phyloP scores from a whole-genome alignment of 2,329 filamentous ascomycete species.

The Xylaria digitata region DNA sequence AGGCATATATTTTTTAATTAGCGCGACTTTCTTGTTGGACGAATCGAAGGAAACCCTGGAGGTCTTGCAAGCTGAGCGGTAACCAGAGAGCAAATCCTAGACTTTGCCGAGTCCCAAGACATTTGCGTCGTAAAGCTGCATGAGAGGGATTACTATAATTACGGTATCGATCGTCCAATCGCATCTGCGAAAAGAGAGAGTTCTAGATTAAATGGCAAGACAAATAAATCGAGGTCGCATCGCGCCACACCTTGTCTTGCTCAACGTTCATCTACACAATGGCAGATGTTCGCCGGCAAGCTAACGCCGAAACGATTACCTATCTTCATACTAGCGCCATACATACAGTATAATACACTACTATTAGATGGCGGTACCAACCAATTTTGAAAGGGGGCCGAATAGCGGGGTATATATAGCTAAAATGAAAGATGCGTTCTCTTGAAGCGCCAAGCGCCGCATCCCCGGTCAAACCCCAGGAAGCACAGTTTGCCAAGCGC shows the following conservation, averaged over 20 bases:
- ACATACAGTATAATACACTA: too few species aligned
- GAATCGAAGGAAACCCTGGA: neutral
- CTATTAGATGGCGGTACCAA: too few species aligned
- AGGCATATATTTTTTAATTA: neutral
- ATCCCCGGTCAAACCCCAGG: constrained; percentile 2
- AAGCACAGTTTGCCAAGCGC: constrained; percentile 22
- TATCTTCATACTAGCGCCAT: too few species aligned
- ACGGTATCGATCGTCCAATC: neutral
- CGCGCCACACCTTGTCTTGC: neutral
- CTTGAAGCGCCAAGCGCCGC: constrained; percentile 29
- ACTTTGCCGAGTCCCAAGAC: too few species aligned
- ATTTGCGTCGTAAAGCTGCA: neutral
- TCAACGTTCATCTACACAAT: too few species aligned
- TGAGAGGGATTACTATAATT: neutral
- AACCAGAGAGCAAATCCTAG: neutral
- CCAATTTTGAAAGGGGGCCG: neutral
- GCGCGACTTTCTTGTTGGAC: neutral
- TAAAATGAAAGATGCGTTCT: neutral
- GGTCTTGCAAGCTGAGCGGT: neutral
- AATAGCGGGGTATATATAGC: neutral
- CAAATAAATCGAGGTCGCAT: neutral
- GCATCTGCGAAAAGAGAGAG: neutral
- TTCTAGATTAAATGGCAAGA: neutral
- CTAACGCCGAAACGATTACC: too few species aligned
- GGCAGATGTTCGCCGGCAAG: too few species aligned